Conservation (phyloP, 345 rosid genomes). For the Ailanthus altissimus region DNA sequence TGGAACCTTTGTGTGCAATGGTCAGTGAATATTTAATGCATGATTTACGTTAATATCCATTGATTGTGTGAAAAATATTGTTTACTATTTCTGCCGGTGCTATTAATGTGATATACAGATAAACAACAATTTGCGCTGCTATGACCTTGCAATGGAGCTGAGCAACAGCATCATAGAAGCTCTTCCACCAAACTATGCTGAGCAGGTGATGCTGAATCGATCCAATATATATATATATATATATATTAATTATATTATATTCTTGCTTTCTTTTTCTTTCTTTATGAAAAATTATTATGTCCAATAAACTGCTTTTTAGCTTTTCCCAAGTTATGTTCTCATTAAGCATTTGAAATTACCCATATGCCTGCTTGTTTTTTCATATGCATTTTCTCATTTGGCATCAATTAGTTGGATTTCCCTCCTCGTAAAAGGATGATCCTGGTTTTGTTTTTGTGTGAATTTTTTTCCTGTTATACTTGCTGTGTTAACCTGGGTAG, state of each 20-base stretch:
- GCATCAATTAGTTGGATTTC: background rate
- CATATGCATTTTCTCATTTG: background rate
- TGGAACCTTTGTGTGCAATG: conserved; percentile 97
- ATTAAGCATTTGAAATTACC: background rate
- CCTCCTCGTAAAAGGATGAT: background rate
- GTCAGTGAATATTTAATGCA: conserved; percentile 46
- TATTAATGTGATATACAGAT: conserved; percentile 47
- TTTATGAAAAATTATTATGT: background rate
- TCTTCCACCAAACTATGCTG: conserved; percentile 94
- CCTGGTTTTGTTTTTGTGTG: background rate
- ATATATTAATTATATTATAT: background rate
- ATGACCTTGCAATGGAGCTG: conserved; percentile 97
- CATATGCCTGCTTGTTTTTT: background rate
- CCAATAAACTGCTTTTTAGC: background rate
- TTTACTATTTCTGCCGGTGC: conserved; percentile 4
- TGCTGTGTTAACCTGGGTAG: background rate
- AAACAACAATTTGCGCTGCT: conserved; percentile 96
- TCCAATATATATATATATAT: background rate
- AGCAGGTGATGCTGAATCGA: conserved; percentile 60
- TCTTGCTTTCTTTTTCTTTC: conserved; percentile 15
- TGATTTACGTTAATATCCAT: background rate
- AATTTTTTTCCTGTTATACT: background rate
- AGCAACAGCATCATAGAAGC: conserved; percentile 89
- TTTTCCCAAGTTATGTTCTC: background rate
- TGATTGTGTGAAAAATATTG: conserved; percentile 16